Evolutionary conservation across 345 rosid species (phyloP), one percentile per base, ranked within the genome.

Genomic region (Syzygium jambos): DNA sequence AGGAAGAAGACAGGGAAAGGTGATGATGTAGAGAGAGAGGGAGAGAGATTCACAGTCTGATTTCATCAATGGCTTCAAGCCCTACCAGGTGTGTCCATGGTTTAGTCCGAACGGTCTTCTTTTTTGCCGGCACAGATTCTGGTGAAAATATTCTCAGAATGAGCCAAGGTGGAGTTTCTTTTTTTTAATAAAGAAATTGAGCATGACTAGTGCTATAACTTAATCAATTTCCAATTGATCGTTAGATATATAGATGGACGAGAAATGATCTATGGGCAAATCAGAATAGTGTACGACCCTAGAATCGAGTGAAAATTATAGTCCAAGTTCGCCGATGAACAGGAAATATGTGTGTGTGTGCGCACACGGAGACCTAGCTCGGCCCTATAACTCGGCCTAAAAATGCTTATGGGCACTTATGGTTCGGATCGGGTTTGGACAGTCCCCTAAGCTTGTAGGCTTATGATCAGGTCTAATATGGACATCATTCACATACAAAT

Each of bases 251-350:
- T 1, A 38, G 4, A 34, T 73, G 46, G 25, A 19, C 13, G 12
- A 73, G 49, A 73, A 73, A 23, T 1, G 2, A 1, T 73, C 80
- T 1, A 73, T 73, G 1, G 46, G 49, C 25, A 34, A 17, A 73
- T 38, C 25, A 4, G 0, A 73, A 3, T 68, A 5, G 0, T 4
- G 80, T 9, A 1, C 5, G 13, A 6, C 80, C 10, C 21, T 73
- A 73, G 11, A 73, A 5, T 34, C 19, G 25, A 7, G 80, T 0
- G 13, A 19, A 34, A 9, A 34, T 73, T 34, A 17, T 38, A 34
- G 80, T 25, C 0, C 0, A 38, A 23, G 7, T 5, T 0, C 0
- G 2, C 2, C 0, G 4, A 73, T 34, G 14, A 61, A 73, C 0
- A 19, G 2, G 3, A 73, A 34, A 34, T 19, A 73, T 68, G 30